Evolutionary conservation across 1,284 basidiomycete genomes (phyloP).

Genomic region (Laetiporus sulphureus): DNA sequence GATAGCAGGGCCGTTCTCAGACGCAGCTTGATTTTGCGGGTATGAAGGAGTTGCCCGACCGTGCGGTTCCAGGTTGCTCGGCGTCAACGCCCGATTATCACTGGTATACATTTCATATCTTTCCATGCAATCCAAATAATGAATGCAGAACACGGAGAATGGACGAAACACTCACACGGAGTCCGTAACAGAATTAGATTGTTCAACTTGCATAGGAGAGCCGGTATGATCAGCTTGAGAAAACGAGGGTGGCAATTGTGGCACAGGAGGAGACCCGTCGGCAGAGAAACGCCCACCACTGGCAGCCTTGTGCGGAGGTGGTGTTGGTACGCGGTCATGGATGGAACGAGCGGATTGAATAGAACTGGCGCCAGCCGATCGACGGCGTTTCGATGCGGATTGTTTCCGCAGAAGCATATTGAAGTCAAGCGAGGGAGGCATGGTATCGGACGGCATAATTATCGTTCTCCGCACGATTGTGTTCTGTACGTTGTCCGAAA

Average conservation of each 20-base stretch:
- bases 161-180: slow-evolving; percentile 51
- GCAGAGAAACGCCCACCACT: slow-evolving; percentile 54
- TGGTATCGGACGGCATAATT: slow-evolving; percentile 64
- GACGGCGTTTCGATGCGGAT: slow-evolving; percentile 40
- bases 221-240: slow-evolving; percentile 40
- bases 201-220: slow-evolving; percentile 42
- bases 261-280: slow-evolving; percentile 63
- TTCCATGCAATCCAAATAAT: slow-evolving; percentile 11
- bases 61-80: slow-evolving; percentile 18
- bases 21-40: slow-evolving; percentile 17
- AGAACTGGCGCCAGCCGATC: slow-evolving; percentile 50
- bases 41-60: slow-evolving; percentile 15
- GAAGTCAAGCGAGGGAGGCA: slow-evolving; percentile 45
- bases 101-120: slow-evolving; percentile 78
- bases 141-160: background rate
- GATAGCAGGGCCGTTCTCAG: slow-evolving; percentile 55
- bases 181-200: slow-evolving; percentile 63
- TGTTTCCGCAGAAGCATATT: slow-evolving; percentile 48
- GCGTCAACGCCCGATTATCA: slow-evolving; percentile 35
- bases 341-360: slow-evolving; percentile 56
- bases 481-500: slow-evolving; percentile 31
- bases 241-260: slow-evolving; percentile 50
- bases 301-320: slow-evolving; percentile 52
- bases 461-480: slow-evolving; percentile 69
- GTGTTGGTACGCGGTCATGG: slow-evolving; percentile 76